Evolutionary conservation across 352 stramenopile genomes (phyloP), one percentile per base, ranked within the genome.

Genomic region (Elongisporangium senticosum): DNA sequence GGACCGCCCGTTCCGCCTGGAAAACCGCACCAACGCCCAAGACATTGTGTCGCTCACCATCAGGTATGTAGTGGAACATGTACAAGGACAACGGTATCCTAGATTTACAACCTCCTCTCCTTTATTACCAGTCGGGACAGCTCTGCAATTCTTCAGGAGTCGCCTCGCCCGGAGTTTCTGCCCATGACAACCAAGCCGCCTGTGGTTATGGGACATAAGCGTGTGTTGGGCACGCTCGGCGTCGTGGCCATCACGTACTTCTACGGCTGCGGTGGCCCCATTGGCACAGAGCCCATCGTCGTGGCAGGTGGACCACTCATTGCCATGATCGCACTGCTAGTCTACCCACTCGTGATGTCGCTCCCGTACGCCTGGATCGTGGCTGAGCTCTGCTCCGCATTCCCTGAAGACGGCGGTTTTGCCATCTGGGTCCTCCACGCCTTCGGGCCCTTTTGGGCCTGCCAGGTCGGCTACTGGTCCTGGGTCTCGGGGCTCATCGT

Each of bases 381-480:
- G 15, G 83, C 90, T 17, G 90, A 98, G 72, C 70, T 98, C 21
- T 84, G 77, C 13, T 83, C 83, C 0, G 72, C 89, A 6, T 96
- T 96, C 68, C 88, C 86, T 0, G 87, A 97, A 39, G 62, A 79
- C 50, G 70, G 67, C 14, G 88, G 74, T 49, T 93, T 79, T 56
- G 80, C 94, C 3, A 79, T 87, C 13, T 98, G 91, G 91, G 86
- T 97, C 3, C 69, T 91, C 56, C 77, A 88, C 65, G 90, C 89
- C 1, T 96, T 95, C 77, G 92, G 89, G 8, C 65, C 79, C 2
- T 92, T 86, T 68, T 89, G 77, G 79, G 77, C 56, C 2, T 88
- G 81, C 51, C 79, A 89, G 61, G 68, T 79, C 48, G 79, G 75
- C 39, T 85, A 79, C 65, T 75, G 79, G 58, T 72, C 62, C 22